Percentiles rank a stretch among this genome's conserved stretches.
Evolutionary conservation across 805 yeast genomes (phyloP).

Genomic region (Candida ovalis): DNA sequence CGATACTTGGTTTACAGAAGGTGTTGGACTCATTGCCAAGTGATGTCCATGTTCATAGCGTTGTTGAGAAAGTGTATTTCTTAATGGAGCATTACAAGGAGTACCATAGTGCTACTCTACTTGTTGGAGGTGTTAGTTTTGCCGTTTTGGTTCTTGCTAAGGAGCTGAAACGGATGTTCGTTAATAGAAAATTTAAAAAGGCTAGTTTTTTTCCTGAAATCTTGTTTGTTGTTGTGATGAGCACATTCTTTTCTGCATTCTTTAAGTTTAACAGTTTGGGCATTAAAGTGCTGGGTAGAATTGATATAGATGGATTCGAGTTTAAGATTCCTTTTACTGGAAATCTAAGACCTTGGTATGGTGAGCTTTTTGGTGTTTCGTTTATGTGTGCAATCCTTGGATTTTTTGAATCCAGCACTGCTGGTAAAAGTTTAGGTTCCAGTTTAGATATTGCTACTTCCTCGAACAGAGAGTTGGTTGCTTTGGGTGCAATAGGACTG

Average conservation of each 20-base stretch:
- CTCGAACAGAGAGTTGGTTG: slow-evolving; percentile 86
- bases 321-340: slow-evolving; percentile 56
- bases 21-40: slow-evolving; percentile 42
- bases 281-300: slow-evolving; percentile 66
- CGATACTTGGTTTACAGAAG: slow-evolving; percentile 63
- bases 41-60: slow-evolving; percentile 57
- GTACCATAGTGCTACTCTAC: slow-evolving; percentile 55
- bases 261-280: slow-evolving; percentile 51
- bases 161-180: slow-evolving; percentile 35
- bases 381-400: slow-evolving; percentile 82
- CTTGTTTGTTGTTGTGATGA: slow-evolving; percentile 60
- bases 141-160: slow-evolving; percentile 39
- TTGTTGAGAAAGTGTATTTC: slow-evolving; percentile 64
- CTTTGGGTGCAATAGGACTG: slow-evolving; percentile 75
- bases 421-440: slow-evolving; percentile 81
- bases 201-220: slow-evolving; percentile 82
- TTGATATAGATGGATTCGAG: slow-evolving; percentile 48
- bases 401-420: slow-evolving; percentile 89
- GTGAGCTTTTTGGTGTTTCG: slow-evolving; percentile 60
- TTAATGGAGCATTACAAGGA: slow-evolving; percentile 44
- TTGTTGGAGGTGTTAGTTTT: slow-evolving; percentile 55
- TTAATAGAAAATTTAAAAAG: slow-evolving; percentile 32
- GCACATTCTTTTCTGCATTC: slow-evolving; percentile 48
- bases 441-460: slow-evolving; percentile 70
- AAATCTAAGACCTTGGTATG: slow-evolving; percentile 43